Evolutionary conservation across 2,329 filamentous ascomycete species (phyloP).

Genomic region (Hymenoscyphus repandus): DNA sequence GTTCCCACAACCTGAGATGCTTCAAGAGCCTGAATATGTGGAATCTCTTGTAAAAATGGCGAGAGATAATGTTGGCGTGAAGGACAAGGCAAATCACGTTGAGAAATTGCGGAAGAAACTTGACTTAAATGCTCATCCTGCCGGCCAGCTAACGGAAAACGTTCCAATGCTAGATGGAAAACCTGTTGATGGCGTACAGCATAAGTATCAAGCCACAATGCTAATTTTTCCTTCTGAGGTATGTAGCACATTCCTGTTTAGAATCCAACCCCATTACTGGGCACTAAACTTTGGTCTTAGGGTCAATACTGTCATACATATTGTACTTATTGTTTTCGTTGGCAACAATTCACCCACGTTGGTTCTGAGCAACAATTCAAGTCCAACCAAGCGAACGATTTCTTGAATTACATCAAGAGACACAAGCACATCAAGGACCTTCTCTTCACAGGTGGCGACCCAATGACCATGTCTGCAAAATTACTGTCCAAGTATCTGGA

Average conservation of each 20-base stretch:
- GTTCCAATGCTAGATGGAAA: conserved; percentile 3
- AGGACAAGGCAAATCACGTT: no score
- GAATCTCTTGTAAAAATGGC: not conserved
- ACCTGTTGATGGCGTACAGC: conserved; percentile 3
- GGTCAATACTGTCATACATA: conserved; percentile 9
- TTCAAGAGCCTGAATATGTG: not conserved
- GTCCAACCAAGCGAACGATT: not conserved
- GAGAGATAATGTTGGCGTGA: no score
- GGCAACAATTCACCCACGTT: conserved; percentile 6
- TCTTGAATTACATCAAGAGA: conserved; percentile 1
- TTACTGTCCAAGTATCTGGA: not conserved
- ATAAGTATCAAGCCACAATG: conserved; percentile 9
- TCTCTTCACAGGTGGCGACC: conserved; percentile 10
- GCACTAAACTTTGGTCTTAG: not conserved
- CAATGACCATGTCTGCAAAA: conserved; percentile 7
- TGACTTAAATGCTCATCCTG: conserved; percentile 8
- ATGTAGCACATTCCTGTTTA: not conserved
- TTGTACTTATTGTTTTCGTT: conserved; percentile 11
- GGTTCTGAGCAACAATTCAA: conserved; percentile 2
- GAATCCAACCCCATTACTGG: not conserved
- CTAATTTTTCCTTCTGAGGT: conserved; percentile 10
- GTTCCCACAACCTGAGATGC: conserved; percentile 7
- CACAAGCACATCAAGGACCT: conserved; percentile 4
- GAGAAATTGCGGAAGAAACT: no score
- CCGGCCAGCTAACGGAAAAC: conserved; percentile 6